Percentiles rank a stretch among this genome's conserved stretches.
Evolutionary conservation across 2,329 filamentous ascomycete genomes (phyloP).

Genomic region (Paraconiothyrium brasiliense): DNA sequence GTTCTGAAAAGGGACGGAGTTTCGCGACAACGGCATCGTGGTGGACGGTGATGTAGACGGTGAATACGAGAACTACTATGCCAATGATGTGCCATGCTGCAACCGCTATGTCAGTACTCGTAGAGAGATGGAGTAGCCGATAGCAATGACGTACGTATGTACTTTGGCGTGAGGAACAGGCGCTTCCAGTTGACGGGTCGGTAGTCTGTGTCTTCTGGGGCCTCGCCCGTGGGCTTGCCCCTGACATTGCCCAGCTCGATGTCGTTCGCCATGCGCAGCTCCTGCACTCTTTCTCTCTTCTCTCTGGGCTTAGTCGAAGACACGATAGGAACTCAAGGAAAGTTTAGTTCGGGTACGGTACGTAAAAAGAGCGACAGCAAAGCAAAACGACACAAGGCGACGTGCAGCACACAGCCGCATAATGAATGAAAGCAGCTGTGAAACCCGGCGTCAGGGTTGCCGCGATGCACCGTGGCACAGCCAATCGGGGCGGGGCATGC

Average conservation of each 20-base stretch:
- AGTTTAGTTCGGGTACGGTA: not conserved
- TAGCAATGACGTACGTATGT: slow-evolving; percentile 40
- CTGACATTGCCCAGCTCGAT: slow-evolving; percentile 43
- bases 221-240: slow-evolving; percentile 27
- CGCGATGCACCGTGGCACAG: slow-evolving; percentile 20
- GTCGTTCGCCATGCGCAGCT: slow-evolving; percentile 29
- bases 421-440: slow-evolving; percentile 28
- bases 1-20: slow-evolving; percentile 46
- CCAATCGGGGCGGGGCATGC: slow-evolving; percentile 28
- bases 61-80: slow-evolving; percentile 37
- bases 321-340: not conserved
- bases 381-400: not conserved
- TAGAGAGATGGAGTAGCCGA: not conserved
- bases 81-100: slow-evolving; percentile 46
- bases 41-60: slow-evolving; percentile 39
- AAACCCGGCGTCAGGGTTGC: slow-evolving; percentile 36
- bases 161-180: slow-evolving; percentile 45
- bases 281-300: not conserved
- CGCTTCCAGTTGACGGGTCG: slow-evolving; percentile 45
- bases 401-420: slow-evolving; percentile 13
- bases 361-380: slow-evolving; percentile 1
- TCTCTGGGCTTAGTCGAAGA: not conserved
- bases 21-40: slow-evolving; percentile 45
- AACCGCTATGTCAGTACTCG: slow-evolving; percentile 8
- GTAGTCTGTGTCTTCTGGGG: slow-evolving; percentile 45